Percentiles rank a stretch among this genome's conserved stretches.
phyloP scores from a whole-genome alignment of 2,329 filamentous ascomycete species.

The Penicillium sp. region DNA sequence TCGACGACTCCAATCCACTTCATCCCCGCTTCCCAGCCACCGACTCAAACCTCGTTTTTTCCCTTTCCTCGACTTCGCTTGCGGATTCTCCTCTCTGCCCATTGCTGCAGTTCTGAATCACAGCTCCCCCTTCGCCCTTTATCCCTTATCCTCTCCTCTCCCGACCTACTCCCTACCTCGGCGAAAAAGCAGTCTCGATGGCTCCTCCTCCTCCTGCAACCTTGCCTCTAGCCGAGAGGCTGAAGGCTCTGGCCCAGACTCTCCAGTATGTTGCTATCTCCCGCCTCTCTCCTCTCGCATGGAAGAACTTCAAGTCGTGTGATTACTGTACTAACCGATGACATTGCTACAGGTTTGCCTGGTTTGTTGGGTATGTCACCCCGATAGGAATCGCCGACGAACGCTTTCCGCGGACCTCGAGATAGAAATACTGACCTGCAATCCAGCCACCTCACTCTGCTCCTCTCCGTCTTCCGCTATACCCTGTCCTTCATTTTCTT shows the following conservation, averaged over 20 bases:
- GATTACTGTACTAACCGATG: conserved; percentile 38
- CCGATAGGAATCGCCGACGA: conserved; percentile 16
- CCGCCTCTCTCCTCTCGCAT: conserved; percentile 18
- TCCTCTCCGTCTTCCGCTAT: conserved; percentile 84
- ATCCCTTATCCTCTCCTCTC: conserved; percentile 15
- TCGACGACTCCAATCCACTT: conserved; percentile 23
- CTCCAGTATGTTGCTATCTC: conserved; percentile 73
- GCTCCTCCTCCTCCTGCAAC: conserved; percentile 74
- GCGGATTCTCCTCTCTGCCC: not conserved
- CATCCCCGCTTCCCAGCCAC: conserved; percentile 29
- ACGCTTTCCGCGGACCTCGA: conserved; percentile 3
- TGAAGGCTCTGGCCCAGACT: conserved; percentile 81
- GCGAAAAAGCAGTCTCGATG: conserved; percentile 54
- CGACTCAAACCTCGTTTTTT: conserved; percentile 20
- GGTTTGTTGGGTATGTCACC: conserved; percentile 75
- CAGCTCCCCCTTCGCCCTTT: not conserved
- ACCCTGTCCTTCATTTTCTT: conserved; percentile 83
- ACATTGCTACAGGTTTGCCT: conserved; percentile 60
- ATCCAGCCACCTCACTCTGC: conserved; percentile 80
- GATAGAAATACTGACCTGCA: conserved; percentile 30
- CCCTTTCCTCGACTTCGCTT: not conserved
- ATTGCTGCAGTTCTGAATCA: not conserved
- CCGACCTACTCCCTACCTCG: conserved; percentile 16
- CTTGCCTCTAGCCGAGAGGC: conserved; percentile 74
- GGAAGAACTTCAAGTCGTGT: conserved; percentile 17